phyloP scores from a whole-genome alignment of 75 land plant genomes.

The Pinus albicaulis region DNA sequence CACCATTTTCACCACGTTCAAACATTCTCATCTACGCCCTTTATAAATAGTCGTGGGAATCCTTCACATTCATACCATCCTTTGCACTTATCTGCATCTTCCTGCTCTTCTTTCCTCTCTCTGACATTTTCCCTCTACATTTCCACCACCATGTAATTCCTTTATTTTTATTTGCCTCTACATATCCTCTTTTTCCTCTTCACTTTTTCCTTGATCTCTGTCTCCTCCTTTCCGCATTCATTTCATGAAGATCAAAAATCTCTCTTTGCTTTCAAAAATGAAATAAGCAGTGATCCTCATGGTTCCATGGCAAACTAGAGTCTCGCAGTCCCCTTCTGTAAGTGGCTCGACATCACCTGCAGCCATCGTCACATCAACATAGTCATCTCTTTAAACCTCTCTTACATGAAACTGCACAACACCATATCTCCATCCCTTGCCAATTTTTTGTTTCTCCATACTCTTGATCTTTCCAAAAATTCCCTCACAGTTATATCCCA shows the following conservation, averaged over 20 bases:
- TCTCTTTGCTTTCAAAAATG: constrained; percentile 16
- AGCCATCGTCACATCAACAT: not conserved
- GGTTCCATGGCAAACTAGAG: constrained; percentile 12
- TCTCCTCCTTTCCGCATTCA: too few species aligned
- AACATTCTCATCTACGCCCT: too few species aligned
- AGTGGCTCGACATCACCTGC: constrained; percentile 16
- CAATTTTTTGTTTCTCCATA: constrained; percentile 18
- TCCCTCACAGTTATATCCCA: constrained; percentile 24
- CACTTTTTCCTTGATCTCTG: too few species aligned
- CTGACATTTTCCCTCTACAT: too few species aligned
- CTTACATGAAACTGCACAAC: constrained; percentile 15
- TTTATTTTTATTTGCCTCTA: too few species aligned
- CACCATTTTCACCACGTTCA: too few species aligned
- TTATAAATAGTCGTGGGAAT: too few species aligned
- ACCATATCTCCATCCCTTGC: constrained; percentile 17
- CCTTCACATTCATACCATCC: too few species aligned
- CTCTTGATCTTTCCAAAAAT: constrained; percentile 13
- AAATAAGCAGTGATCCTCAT: constrained; percentile 15
- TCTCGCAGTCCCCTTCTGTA: constrained; percentile 7
- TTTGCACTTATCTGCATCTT: too few species aligned
- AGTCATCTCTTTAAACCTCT: constrained; percentile 21
- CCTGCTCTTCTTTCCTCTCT: too few species aligned
- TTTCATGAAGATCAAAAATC: not conserved
- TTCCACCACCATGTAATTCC: too few species aligned
- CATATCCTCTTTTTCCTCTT: too few species aligned